phyloP scores from a whole-genome alignment of 202 grass and related monocot species.

The Brachypodium distachyon region DNA sequence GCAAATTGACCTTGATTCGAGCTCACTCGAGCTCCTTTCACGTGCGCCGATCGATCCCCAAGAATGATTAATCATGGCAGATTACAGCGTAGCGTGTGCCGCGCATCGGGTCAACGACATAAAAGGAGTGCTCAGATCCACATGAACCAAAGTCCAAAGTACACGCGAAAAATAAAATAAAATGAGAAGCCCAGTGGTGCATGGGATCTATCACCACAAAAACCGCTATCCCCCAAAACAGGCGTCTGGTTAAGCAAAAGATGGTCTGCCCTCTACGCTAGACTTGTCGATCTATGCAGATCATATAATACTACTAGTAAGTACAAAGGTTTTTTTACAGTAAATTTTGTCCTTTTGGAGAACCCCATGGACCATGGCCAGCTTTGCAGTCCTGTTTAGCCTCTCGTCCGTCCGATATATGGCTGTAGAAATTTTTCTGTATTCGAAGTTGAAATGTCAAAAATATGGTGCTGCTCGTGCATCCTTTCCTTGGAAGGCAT shows the following conservation, averaged over 20 bases:
- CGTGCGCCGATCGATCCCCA: neutral
- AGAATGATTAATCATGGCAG: neutral
- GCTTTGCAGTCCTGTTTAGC: no score
- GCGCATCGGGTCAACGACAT: conserved; percentile 1
- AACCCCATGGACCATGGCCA: no score
- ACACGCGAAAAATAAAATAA: conserved; percentile 2
- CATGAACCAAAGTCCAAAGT: neutral
- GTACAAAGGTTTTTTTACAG: no score
- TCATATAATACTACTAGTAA: no score
- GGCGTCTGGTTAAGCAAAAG: neutral
- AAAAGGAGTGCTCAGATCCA: conserved; percentile 21
- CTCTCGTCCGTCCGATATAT: no score
- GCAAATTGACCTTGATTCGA: neutral
- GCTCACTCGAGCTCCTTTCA: neutral
- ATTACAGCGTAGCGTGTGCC: no score
- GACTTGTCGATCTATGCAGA: neutral
- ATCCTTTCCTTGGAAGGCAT: no score
- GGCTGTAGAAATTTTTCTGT: no score
- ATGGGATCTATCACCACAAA: conserved; percentile 21
- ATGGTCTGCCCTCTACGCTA: neutral
- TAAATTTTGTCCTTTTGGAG: no score
- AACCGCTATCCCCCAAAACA: neutral
- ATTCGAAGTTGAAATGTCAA: no score
- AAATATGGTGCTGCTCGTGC: no score
- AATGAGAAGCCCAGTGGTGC: neutral